These are phyloP conservation scores for Artomyces pyxidatus DNA, from an alignment of 768 basidiomycete genomes.

Conservation along the genomic window DNA sequence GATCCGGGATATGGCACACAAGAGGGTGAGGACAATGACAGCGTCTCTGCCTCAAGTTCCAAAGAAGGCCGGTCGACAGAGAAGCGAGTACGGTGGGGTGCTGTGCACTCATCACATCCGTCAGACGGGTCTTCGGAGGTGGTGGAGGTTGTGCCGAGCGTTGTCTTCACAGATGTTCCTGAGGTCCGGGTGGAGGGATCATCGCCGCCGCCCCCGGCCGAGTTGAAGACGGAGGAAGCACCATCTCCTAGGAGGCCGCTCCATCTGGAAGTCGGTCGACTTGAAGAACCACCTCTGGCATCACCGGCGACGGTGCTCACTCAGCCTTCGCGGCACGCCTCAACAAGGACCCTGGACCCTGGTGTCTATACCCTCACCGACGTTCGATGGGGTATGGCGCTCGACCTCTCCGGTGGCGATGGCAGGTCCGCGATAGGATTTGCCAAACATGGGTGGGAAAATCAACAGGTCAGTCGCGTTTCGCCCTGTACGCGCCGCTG, in stretches of 20 bases:
- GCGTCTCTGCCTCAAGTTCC: neutral
- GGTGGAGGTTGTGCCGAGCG: neutral
- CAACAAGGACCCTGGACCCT: neutral
- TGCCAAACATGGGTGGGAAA: slow-evolving; percentile 15
- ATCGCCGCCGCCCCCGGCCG: neutral
- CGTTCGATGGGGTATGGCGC: slow-evolving; percentile 13
- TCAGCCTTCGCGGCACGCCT: neutral
- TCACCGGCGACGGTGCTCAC: neutral
- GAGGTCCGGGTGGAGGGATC: too few species aligned
- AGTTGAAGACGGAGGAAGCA: neutral
- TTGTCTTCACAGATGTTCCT: neutral
- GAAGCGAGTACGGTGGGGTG: neutral
- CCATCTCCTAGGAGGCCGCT: neutral
- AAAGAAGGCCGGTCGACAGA: neutral
- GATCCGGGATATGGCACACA: slow-evolving; percentile 15
- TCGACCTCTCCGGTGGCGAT: slow-evolving; percentile 14
- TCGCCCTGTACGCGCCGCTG: neutral
- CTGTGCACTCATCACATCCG: neutral
- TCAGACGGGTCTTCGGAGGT: neutral
- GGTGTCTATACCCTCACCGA: slow-evolving; percentile 15
- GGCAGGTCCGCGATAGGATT: slow-evolving; percentile 11
- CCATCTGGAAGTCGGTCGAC: neutral
- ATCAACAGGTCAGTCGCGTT: slow-evolving; percentile 10
- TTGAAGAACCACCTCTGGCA: neutral
- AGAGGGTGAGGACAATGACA: slow-evolving; percentile 11